Base-by-base conservation (phyloP, 345 rosid genomes). In the Salix udensis region DNA sequence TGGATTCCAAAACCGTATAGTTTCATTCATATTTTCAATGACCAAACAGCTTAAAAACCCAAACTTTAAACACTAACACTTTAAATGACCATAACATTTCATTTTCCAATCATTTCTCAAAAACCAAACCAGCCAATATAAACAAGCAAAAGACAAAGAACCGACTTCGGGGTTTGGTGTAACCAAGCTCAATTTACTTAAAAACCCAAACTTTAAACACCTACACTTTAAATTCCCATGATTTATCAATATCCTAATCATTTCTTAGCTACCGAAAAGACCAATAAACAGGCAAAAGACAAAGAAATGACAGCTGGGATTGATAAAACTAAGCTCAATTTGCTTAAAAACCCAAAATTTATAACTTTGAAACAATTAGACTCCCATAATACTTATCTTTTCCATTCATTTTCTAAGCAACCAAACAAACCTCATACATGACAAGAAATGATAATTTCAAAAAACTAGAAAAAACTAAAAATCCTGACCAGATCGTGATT, bases 401-500 rank as follows among this genome's bases (percentile, higher is more conserved):
- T n/a, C 30, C 68, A 44, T 26, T 23, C 61, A 65, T 53, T 74
- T 50, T 58, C 13, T 50, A 16, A 75, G 28, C 19, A 64, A 67
- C 23, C 74, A 58, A 67, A 21, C 50, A 10, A 37, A 58, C 58
- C 66, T 37, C 62, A 71, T 42, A 39, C 6, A 40, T 36, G n/a
- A 50, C 11, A 75, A 40, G 30, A 40, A 50, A 76, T 18, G 1
- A 39, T 40, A 18, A 50, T 1, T 36, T 21, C 14, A 3, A 23
- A 58, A 58, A 58, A 9, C 34, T 4, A 9, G 23, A n/a, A 55
- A 4, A 58, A 58, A 9, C 34, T 4, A 9, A 58, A n/a, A 55
- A 4, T 24, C n/a, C 91, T 86, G 40, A 96, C 99, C 98, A 75
- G 98, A 86, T 93, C 97, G 93, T 73, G 97, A 91, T 76, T 88